Evolutionary conservation across 352 stramenopile species (phyloP).

Genomic region (Phytophthora aleatoria): DNA sequence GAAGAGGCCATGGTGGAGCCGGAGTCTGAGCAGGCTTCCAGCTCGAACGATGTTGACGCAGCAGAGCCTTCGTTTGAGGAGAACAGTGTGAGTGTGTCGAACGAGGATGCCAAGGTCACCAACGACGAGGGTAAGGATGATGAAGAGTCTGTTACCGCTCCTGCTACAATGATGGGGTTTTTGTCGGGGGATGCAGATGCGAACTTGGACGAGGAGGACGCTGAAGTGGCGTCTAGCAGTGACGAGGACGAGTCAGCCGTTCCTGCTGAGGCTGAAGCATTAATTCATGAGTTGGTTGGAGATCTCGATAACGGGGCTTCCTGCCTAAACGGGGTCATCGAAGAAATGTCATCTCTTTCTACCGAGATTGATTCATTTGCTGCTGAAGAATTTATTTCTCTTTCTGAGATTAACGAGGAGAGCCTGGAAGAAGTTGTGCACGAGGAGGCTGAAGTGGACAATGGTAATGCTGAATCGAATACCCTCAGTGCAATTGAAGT

Average conservation of each 20-base stretch:
- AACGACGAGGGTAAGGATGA: conserved; percentile 2
- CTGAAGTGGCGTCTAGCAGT: not conserved
- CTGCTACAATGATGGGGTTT: conserved; percentile 1
- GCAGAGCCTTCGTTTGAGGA: conserved; percentile 2
- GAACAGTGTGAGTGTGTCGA: not conserved
- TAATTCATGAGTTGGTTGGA: not conserved
- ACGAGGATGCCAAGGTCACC: not conserved
- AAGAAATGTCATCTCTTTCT: not conserved
- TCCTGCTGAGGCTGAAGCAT: not conserved
- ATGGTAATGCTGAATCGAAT: conserved; percentile 4
- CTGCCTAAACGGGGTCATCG: not conserved
- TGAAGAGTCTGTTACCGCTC: not conserved
- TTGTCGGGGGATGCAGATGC: conserved; percentile 2
- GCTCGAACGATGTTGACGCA: conserved; percentile 4
- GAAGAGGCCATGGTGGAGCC: not conserved
- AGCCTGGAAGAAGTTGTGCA: not conserved
- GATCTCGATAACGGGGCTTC: not conserved
- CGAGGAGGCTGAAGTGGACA: conserved; percentile 3
- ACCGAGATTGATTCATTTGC: conserved; percentile 1
- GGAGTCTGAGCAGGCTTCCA: conserved; percentile 1
- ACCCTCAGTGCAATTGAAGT: conserved; percentile 4
- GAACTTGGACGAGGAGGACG: conserved; percentile 7
- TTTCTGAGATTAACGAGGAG: conserved; percentile 3
- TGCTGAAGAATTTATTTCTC: not conserved
- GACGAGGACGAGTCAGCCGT: not conserved